Evolutionary conservation across 495 filamentous ascomycete genomes (phyloP).

Genomic region (Penicillium coprophilum): DNA sequence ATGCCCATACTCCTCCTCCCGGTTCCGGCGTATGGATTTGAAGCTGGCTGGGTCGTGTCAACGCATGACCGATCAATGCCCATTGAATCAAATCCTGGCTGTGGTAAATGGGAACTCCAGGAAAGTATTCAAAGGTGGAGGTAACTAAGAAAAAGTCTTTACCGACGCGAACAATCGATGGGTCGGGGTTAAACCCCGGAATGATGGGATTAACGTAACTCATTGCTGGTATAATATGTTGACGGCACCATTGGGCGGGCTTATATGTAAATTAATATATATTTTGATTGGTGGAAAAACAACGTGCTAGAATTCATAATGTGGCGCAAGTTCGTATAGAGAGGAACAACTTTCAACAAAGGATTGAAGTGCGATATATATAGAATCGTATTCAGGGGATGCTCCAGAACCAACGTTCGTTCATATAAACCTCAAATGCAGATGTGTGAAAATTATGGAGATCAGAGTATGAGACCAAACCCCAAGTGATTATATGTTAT

Average conservation of each 20-base stretch:
- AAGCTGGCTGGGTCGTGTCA: slow-evolving; percentile 58
- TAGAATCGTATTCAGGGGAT: background rate
- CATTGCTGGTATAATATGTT: slow-evolving; percentile 12
- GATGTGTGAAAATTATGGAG: background rate
- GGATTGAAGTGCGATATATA: no score
- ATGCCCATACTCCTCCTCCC: slow-evolving; percentile 48
- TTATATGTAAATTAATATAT: slow-evolving; percentile 12
- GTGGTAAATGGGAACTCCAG: slow-evolving; percentile 48
- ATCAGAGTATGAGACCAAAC: no score
- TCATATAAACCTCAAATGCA: background rate
- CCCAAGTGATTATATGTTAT: background rate
- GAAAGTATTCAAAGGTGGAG: slow-evolving; percentile 51
- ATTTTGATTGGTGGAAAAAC: slow-evolving; percentile 28
- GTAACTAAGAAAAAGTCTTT: slow-evolving; percentile 45
- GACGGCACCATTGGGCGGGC: slow-evolving; percentile 11
- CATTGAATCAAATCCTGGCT: slow-evolving; percentile 47
- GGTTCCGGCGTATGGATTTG: slow-evolving; percentile 59
- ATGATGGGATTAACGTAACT: slow-evolving; percentile 37
- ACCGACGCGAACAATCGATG: slow-evolving; percentile 40
- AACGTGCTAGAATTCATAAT: background rate
- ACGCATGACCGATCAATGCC: slow-evolving; percentile 53
- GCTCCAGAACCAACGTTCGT: background rate
- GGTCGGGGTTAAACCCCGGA: slow-evolving; percentile 45
- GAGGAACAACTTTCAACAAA: background rate
- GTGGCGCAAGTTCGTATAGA: background rate